phyloP scores from a whole-genome alignment of 805 yeast species.

The Brettanomyces custersianus region DNA sequence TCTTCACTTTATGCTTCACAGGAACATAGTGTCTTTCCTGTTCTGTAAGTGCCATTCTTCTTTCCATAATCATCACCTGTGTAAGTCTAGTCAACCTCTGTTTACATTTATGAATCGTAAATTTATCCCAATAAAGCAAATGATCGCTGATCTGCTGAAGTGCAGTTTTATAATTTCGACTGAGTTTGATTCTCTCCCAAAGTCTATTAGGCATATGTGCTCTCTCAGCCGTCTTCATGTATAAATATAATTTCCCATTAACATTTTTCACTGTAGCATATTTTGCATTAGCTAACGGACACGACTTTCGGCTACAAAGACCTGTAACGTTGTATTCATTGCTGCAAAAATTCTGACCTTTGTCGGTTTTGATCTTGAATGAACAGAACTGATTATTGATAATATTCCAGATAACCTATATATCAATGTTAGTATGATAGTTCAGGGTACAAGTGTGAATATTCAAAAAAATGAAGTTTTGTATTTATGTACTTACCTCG shows the following conservation, averaged over 20 bases:
- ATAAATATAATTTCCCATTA: slow-evolving; percentile 71
- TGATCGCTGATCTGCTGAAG: slow-evolving; percentile 82
- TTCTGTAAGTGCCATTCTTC: slow-evolving; percentile 83
- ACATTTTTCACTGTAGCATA: slow-evolving; percentile 81
- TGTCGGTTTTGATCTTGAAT: slow-evolving; percentile 81
- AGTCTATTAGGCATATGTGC: slow-evolving; percentile 89
- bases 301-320: slow-evolving; percentile 83
- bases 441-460: neutral
- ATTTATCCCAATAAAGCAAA: slow-evolving; percentile 87
- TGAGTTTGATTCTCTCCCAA: slow-evolving; percentile 91
- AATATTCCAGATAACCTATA: slow-evolving; percentile 89
- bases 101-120: slow-evolving; percentile 85
- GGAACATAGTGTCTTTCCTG: slow-evolving; percentile 95
- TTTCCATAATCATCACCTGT: slow-evolving; percentile 91
- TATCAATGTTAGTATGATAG: slow-evolving; percentile 5
- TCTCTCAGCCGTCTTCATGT: slow-evolving; percentile 97
- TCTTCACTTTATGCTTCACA: slow-evolving; percentile 84
- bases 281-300: slow-evolving; percentile 92
- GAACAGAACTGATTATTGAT: slow-evolving; percentile 94
- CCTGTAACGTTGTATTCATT: slow-evolving; percentile 96
- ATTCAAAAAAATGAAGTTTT: too few relatives aligned
- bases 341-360: slow-evolving; percentile 87
- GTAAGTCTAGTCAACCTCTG: slow-evolving; percentile 91
- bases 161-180: slow-evolving; percentile 84
- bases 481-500: slow-evolving; percentile 16